Evolutionary conservation across 306 rosid genomes (phyloP).

Genomic region (Crotalaria pallida): DNA sequence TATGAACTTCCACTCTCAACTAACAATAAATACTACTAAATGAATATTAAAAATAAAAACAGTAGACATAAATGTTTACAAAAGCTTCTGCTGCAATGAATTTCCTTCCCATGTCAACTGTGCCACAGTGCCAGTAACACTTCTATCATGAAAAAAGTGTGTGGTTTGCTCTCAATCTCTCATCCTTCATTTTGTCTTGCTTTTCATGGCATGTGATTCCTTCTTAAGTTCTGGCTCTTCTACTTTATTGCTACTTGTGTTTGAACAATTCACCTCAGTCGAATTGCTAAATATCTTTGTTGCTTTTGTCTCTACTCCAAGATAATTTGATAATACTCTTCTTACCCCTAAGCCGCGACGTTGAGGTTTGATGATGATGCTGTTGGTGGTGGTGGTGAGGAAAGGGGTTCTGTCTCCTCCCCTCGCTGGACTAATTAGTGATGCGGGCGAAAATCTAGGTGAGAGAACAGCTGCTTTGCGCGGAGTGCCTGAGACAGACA

Average conservation of each 20-base stretch:
- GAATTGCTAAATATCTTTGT: constrained; percentile 44
- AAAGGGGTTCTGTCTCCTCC: constrained; percentile 74
- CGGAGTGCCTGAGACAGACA: constrained; percentile 48
- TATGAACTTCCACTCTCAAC: constrained; percentile 1
- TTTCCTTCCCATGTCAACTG: not conserved
- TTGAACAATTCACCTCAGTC: constrained; percentile 31
- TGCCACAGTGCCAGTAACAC: too few relatives aligned
- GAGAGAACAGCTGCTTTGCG: constrained; percentile 19
- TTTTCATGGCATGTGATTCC: constrained; percentile 14
- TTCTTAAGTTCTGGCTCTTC: constrained; percentile 11
- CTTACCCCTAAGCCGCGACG: constrained; percentile 81
- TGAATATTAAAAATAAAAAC: not conserved
- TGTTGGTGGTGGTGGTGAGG: constrained; percentile 27
- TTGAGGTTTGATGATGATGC: constrained; percentile 35
- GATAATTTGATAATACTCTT: constrained; percentile 80
- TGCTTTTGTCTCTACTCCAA: constrained; percentile 68
- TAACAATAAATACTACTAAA: constrained; percentile 3
- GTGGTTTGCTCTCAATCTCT: not conserved
- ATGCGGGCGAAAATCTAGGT: constrained; percentile 51
- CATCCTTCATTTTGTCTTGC: constrained; percentile 16
- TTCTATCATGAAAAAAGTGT: not conserved
- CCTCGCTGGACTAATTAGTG: constrained; percentile 59
- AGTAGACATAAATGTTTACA: not conserved
- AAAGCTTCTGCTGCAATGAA: not conserved
- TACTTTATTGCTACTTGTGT: constrained; percentile 1